Base-by-base conservation (phyloP, 441 rosid genomes). In the Rhodomyrtus psidioides region DNA sequence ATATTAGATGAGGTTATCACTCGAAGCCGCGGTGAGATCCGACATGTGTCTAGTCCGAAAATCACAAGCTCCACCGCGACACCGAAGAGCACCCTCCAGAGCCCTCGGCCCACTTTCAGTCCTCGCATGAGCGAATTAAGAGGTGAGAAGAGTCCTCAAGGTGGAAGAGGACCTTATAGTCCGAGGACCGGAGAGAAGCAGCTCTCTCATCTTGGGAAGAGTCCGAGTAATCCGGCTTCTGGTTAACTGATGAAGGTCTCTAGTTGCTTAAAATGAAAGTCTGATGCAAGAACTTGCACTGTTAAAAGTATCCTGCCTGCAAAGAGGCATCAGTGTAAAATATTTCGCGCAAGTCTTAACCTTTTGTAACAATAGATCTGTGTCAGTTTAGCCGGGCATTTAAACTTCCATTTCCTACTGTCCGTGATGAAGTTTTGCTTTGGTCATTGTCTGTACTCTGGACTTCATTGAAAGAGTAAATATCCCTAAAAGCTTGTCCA, bases 21-120 rank as follows among this genome's bases (percentile, higher is more conserved):
- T 1, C 89, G 99, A 89, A 95, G 98, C 89, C 95, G 99, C 1
- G 99, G 99, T 83, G 99, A 97, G 87, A 94, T 97, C 89, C 93
- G 97, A 92, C 98, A 92, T 87, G 75, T 91, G 14, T 88, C 91
- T 86, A 97, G 99, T 90, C 97, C 96, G 44, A 97, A 92, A 85
- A 86, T 94, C 83, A 92, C 95, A 58, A 97, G 98, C 87, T 93
- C 97, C 39, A 94, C 92, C 3, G 76, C 94, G 49, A 96, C 97
- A 7, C 97, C 98, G 1, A 70, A 30, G 55, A 90, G 75, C 86
- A 90, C 86, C 85, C 87, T 83, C 65, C 93, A 84, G 55, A 94
- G 96, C 87, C 94, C 92, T 1, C 82, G 92, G 5, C 81, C 90
- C 53, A 85, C 90, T 13, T 86, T 85, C 83, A 95, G 97, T 91